Conservation (phyloP, 2,329 filamentous ascomycete genomes). For the Alternaria burnsii region DNA sequence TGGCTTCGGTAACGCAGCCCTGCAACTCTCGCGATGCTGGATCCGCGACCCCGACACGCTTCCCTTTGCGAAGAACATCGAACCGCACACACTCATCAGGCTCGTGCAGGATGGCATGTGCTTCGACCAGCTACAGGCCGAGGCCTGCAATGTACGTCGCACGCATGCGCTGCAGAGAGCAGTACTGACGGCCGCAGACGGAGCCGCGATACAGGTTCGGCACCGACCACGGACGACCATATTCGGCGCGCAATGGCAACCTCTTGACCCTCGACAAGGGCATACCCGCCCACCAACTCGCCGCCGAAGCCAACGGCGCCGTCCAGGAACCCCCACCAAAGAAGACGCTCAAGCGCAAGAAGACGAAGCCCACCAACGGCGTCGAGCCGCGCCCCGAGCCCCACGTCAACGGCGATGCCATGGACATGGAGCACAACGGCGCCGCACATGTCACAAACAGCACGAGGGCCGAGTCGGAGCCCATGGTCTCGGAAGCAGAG, state of each 20-base stretch:
- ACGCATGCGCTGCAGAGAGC: not conserved
- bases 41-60: conserved; percentile 67
- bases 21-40: conserved; percentile 70
- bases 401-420: conserved; percentile 56
- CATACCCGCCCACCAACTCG: conserved; percentile 46
- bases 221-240: conserved; percentile 51
- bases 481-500: conserved; percentile 48
- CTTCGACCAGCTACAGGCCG: conserved; percentile 55
- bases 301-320: conserved; percentile 44
- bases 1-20: conserved; percentile 65
- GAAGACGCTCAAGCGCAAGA: conserved; percentile 47
- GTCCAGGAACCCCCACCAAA: conserved; percentile 44
- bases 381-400: conserved; percentile 41
- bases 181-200: conserved; percentile 38
- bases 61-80: conserved; percentile 68
- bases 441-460: conserved; percentile 38
- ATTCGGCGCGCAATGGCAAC: conserved; percentile 49
- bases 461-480: conserved; percentile 48
- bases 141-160: conserved; percentile 44
- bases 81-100: conserved; percentile 66
- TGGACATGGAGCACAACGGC: conserved; percentile 56
- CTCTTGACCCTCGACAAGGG: conserved; percentile 48
- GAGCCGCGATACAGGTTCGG: conserved; percentile 50
- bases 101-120: conserved; percentile 70
- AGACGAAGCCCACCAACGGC: conserved; percentile 44